Conservation (phyloP, 2,329 filamentous ascomycete genomes). For the Coniochaeta pulveracea region DNA sequence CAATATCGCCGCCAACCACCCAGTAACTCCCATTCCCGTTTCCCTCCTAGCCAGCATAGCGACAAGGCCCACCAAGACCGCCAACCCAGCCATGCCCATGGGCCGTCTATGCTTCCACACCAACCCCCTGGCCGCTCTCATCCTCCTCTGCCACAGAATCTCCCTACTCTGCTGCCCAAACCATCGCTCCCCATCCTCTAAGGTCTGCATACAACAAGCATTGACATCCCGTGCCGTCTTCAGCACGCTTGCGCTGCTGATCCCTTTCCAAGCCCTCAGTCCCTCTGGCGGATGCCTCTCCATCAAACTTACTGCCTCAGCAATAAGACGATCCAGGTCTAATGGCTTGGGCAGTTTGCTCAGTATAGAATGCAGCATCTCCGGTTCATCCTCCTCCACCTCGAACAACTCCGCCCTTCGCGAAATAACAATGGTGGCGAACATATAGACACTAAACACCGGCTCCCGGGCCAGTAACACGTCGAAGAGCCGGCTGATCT, state of each 20-base stretch:
- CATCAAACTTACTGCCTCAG: conserved; percentile 53
- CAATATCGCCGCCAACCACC: conserved; percentile 9
- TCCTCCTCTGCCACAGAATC: conserved; percentile 53
- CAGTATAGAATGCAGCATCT: conserved; percentile 83
- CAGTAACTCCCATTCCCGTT: conserved; percentile 14
- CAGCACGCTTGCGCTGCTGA: conserved; percentile 69
- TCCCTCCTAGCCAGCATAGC: conserved; percentile 56
- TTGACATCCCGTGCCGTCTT: conserved; percentile 61
- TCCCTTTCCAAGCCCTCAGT: conserved; percentile 58
- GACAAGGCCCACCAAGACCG: conserved; percentile 54
- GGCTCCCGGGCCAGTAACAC: conserved; percentile 79
- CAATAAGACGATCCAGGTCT: conserved; percentile 68
- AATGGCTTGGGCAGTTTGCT: conserved; percentile 76
- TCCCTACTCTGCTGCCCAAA: conserved; percentile 65
- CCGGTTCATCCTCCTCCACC: conserved; percentile 70
- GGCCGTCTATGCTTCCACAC: conserved; percentile 57
- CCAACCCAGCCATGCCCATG: conserved; percentile 47
- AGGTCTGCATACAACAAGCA: conserved; percentile 39
- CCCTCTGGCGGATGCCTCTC: conserved; percentile 57
- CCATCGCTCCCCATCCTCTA: conserved; percentile 53
- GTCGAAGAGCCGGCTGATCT: conserved; percentile 87
- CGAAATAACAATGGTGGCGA: conserved; percentile 75
- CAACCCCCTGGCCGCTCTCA: conserved; percentile 34
- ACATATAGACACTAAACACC: conserved; percentile 84
- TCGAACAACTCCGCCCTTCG: conserved; percentile 78